phyloP scores from a whole-genome alignment of 768 basidiomycete species.

The Leccinum disarticulatum region DNA sequence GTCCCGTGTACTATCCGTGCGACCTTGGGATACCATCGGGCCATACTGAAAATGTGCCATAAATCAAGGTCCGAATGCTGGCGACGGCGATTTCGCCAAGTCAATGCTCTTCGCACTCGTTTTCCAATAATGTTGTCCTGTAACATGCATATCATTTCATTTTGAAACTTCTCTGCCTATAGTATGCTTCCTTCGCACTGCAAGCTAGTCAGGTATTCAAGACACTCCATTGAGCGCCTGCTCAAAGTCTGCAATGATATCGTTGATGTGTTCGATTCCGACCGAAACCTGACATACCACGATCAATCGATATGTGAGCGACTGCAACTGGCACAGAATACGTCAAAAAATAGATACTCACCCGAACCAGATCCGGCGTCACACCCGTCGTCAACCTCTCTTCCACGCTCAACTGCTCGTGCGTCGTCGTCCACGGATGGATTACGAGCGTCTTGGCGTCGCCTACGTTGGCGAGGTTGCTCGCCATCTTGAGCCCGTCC shows the following conservation, averaged over 20 bases:
- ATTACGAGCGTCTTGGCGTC: slow-evolving; percentile 65
- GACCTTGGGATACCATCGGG: too few relatives aligned
- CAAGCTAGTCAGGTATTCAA: neutral
- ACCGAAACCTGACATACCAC: slow-evolving; percentile 37
- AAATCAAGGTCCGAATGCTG: too few relatives aligned
- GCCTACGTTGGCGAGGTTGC: slow-evolving; percentile 72
- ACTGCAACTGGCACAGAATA: too few relatives aligned
- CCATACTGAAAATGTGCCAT: too few relatives aligned
- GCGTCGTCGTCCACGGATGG: slow-evolving; percentile 58
- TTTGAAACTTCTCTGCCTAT: neutral
- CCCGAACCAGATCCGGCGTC: slow-evolving; percentile 56
- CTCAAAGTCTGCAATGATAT: slow-evolving; percentile 49
- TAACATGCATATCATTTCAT: neutral
- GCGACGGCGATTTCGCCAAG: too few relatives aligned
- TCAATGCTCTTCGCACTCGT: too few relatives aligned
- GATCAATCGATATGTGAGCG: neutral
- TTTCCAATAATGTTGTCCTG: too few relatives aligned
- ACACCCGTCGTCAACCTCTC: slow-evolving; percentile 54
- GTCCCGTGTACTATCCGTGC: too few relatives aligned
- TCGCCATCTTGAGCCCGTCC: slow-evolving; percentile 68
- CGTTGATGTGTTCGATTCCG: slow-evolving; percentile 44
- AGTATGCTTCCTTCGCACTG: neutral
- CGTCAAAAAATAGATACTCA: slow-evolving; percentile 26
- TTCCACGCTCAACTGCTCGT: slow-evolving; percentile 50
- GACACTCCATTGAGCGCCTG: slow-evolving; percentile 34